phyloP scores from a whole-genome alignment of 805 yeast genomes.

The Ogataea angusta region DNA sequence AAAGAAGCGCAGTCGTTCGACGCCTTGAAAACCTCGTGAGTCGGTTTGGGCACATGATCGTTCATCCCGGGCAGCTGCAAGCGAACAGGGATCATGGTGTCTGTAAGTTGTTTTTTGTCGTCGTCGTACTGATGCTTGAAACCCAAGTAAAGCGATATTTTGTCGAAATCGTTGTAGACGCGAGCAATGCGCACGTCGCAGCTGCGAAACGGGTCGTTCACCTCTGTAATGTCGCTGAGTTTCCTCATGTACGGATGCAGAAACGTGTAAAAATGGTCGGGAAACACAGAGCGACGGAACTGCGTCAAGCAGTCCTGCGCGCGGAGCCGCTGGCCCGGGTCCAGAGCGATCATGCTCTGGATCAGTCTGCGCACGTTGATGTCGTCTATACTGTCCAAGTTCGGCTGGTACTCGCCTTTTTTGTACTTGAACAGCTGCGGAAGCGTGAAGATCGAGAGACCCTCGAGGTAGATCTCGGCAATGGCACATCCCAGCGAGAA shows the following conservation, averaged over 20 bases:
- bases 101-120: slow-evolving; percentile 4
- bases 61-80: slow-evolving; percentile 53
- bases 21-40: slow-evolving; percentile 28
- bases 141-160: slow-evolving; percentile 40
- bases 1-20: slow-evolving; percentile 47
- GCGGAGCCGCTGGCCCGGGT: slow-evolving; percentile 58
- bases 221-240: slow-evolving; percentile 3
- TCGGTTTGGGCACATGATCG: slow-evolving; percentile 41
- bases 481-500: slow-evolving; percentile 84
- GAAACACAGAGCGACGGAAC: slow-evolving; percentile 55
- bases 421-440: slow-evolving; percentile 85
- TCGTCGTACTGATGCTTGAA: slow-evolving; percentile 30
- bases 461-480: slow-evolving; percentile 85
- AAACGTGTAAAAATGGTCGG: slow-evolving; percentile 63
- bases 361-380: slow-evolving; percentile 52
- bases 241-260: slow-evolving; percentile 63
- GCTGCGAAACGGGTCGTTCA: slow-evolving; percentile 34
- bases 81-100: slow-evolving; percentile 36
- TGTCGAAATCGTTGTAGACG: slow-evolving; percentile 57
- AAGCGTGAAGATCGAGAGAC: slow-evolving; percentile 79
- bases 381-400: slow-evolving; percentile 54
- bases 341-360: slow-evolving; percentile 55
- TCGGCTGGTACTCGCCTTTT: slow-evolving; percentile 63
- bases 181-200: slow-evolving; percentile 58
- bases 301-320: slow-evolving; percentile 52